Evolutionary conservation across 805 yeast species (phyloP), one percentile per base, ranked within the genome.

Genomic region (Wickerhamiella kurtzmanii): DNA sequence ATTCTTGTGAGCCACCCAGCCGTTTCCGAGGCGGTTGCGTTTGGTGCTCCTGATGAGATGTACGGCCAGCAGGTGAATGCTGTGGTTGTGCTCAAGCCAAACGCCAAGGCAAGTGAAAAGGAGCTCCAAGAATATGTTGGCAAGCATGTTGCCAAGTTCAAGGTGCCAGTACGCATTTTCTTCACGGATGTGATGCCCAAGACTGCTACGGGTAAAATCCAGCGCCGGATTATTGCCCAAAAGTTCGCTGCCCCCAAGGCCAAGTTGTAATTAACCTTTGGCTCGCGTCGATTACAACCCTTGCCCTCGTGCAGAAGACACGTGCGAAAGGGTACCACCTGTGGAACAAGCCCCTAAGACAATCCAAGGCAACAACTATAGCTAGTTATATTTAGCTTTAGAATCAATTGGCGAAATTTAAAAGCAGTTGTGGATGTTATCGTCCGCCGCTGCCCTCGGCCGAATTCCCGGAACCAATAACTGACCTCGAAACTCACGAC

Each of bases 181-280:
- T 73, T 80, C 56, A 76, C 79, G 6, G 73, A 77, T 15, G 66
- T 68, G 21, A 68, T 80, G 62, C 87, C 87, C 52, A 80, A 80
- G 68, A 79, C 85, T 2, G 81, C 88, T 4, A 80, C 88, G 1
- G 88, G 87, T 21, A 80, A 80, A 67, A 76, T 81, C 47, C 86
- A 81, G 64, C 70, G 88, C 58, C 67, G 83, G 53, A 71, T 69
- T 51, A 75, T 80, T 55, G 81, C 80, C 3, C 67, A 66, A 47
- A 63, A 64, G 48, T 70, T 74, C 47, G 56, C 63, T 17, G 48
- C 41, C n/a, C 44, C 65, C 41, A 66, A 69, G 60, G 54, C 60
- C 37, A 69, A 66, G 55, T 50, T 65, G 38, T 64, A 53, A 48
- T 36, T 32, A n/a, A n/a, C n/a, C n/a, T n/a, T n/a, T n/a, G n/a